Evolutionary conservation across 192 early-diverging fungal genomes (phyloP), one percentile per base, ranked within the genome.

Genomic region (Linnemannia elongata): DNA sequence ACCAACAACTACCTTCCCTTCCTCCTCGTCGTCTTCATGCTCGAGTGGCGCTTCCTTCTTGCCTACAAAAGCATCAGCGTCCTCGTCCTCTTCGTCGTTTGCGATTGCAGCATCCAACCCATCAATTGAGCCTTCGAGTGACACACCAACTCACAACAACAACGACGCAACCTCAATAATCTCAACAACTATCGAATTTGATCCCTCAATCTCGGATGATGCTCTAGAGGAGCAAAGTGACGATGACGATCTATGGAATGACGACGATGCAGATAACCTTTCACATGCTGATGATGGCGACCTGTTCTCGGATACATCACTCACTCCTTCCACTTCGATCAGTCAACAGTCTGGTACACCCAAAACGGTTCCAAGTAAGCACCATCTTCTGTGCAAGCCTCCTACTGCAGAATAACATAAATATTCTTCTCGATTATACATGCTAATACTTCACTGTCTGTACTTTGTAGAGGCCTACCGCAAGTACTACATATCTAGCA

Each of bases 271-370:
- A 38, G 66, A 69, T 30, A 1, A 69, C 3, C 15, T 36, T 38
- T 4, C 4, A 38, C 66, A 69, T 2, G 15, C 30, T 30, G 66
- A 69, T 69, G 66, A 33, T 10, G 66, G 33, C 9, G 4, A 38
- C 66, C 27, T 69, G 66, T 38, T 33, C 15, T 69, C 30, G 33
- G 66, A 69, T 69, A 36, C 66, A 69, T 69, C 66, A 33, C 30
- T 69, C n/a, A n/a, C 66, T 69, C 66, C 66, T 9, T 69, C 66
- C 66, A n/a, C 66, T n/a, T 69, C 66, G 33, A 33, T 69, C 36
- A 69, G 24, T 18, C 66, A 69, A 33, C 66, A 69, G 66, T 38
- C 66, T 33, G 30, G 10, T 33, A n/a, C 27, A 36, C 3, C 6
- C 17, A 15, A 7, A 69, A 69, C 17, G 66, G 66, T 69, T 9